Percentiles rank a stretch among this genome's conserved stretches.
These are phyloP conservation scores for Cryptococcus neoformans DNA, from an alignment of 1,284 basidiomycete species.

Conservation along the genomic window DNA sequence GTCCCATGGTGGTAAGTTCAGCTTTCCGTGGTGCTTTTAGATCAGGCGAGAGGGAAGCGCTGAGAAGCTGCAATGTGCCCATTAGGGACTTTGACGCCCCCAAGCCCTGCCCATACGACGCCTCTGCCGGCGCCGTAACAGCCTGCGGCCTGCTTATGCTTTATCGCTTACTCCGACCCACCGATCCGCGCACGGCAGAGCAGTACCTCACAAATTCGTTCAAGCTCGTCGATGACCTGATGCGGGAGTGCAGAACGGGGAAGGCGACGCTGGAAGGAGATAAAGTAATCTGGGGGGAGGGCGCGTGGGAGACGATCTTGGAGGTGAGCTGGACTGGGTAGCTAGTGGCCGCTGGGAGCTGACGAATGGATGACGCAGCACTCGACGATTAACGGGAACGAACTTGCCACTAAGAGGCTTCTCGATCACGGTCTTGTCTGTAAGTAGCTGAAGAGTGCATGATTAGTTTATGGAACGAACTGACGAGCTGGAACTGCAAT, in stretches of 20 bases:
- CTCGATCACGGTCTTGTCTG: slow-evolving; percentile 40
- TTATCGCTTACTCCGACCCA: slow-evolving; percentile 19
- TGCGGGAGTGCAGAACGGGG: slow-evolving; percentile 22
- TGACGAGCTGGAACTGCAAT: not conserved
- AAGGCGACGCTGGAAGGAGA: slow-evolving; percentile 21
- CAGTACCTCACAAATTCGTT: slow-evolving; percentile 28
- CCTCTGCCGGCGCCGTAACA: slow-evolving; percentile 32
- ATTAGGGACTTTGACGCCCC: slow-evolving; percentile 38
- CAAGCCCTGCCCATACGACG: slow-evolving; percentile 34
- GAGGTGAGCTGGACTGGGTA: slow-evolving; percentile 4
- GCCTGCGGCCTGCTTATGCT: slow-evolving; percentile 36
- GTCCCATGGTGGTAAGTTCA: slow-evolving; percentile 34
- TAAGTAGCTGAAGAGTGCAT: slow-evolving; percentile 12
- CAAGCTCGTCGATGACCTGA: slow-evolving; percentile 22
- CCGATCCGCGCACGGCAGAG: slow-evolving; percentile 24
- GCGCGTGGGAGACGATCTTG: slow-evolving; percentile 40
- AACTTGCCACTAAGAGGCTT: slow-evolving; percentile 11
- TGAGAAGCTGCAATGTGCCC: too few species aligned
- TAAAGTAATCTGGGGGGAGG: slow-evolving; percentile 37
- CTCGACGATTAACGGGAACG: slow-evolving; percentile 39
- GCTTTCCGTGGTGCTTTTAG: not conserved
- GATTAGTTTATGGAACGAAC: not conserved
- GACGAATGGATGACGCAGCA: slow-evolving; percentile 15
- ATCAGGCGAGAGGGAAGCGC: too few species aligned
- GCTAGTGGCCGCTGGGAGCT: too few species aligned